A percentile compares a stretch with the other conserved stretches of the same genome.
phyloP scores from a whole-genome alignment of 306 rosid species.

The Rubus idaeus region DNA sequence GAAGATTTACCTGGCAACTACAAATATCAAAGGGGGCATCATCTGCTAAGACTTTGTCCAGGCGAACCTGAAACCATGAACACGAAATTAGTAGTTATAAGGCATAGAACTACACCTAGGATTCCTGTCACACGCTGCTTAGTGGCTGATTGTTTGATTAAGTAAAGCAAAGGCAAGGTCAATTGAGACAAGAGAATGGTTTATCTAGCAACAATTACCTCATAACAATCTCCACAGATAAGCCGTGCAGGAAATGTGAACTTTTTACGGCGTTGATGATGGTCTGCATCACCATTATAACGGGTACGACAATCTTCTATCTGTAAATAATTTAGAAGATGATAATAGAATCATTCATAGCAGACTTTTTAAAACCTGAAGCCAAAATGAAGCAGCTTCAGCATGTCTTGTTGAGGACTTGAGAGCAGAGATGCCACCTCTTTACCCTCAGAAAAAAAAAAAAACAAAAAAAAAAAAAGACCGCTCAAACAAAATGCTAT shows the following conservation, averaged over 20 bases:
- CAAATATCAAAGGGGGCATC: constrained; percentile 90
- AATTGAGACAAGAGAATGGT: background rate
- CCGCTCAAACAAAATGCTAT: background rate
- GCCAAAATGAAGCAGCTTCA: too few relatives aligned
- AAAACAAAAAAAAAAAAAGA: background rate
- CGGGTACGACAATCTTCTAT: constrained; percentile 97
- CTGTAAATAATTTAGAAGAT: constrained; percentile 44
- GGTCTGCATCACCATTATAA: constrained; percentile 94
- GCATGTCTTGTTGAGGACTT: background rate
- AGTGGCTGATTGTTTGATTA: background rate
- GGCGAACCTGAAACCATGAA: constrained; percentile 55
- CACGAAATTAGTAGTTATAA: background rate
- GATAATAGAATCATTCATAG: constrained; percentile 26
- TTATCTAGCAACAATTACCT: constrained; percentile 47
- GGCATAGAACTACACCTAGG: background rate
- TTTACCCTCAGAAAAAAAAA: background rate
- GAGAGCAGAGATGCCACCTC: background rate
- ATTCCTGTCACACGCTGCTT: background rate
- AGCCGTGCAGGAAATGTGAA: constrained; percentile 94
- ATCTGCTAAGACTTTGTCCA: constrained; percentile 79
- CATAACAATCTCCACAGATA: constrained; percentile 91
- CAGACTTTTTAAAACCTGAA: background rate
- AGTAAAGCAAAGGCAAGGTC: background rate
- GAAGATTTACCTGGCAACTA: constrained; percentile 74
- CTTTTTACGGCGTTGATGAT: constrained; percentile 90